A percentile compares a stretch with the other conserved stretches of the same genome.
These are phyloP conservation scores for Plectosphaerella plurivora DNA, from an alignment of 2,329 filamentous ascomycete species.

Conservation along the genomic window DNA sequence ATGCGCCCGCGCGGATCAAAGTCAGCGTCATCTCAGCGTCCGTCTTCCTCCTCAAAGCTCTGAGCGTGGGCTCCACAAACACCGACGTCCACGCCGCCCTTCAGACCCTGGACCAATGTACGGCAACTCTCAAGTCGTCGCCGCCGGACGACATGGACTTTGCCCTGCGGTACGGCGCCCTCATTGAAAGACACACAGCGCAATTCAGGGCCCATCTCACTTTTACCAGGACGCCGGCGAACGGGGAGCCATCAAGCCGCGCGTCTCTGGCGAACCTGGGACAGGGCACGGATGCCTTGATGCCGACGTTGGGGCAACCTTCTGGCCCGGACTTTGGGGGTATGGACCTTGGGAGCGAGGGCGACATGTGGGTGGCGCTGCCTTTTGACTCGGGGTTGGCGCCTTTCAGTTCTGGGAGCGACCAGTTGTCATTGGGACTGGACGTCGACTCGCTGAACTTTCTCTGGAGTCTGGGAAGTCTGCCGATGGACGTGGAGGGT, in stretches of 20 bases:
- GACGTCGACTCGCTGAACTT: conserved; percentile 9
- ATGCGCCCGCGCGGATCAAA: conserved; percentile 12
- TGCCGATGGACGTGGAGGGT: conserved; percentile 1
- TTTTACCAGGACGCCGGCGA: neutral
- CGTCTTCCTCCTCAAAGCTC: conserved; percentile 16
- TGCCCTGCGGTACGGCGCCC: conserved; percentile 14
- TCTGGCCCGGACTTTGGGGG: neutral
- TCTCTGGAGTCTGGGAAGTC: conserved; percentile 5
- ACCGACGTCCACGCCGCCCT: conserved; percentile 12
- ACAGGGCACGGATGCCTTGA: neutral
- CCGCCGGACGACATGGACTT: conserved; percentile 19
- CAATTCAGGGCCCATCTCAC: conserved; percentile 8
- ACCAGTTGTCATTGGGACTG: conserved; percentile 5
- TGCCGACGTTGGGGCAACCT: neutral
- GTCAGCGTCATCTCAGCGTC: conserved; percentile 16
- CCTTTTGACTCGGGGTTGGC: conserved; percentile 6
- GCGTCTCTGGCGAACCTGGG: neutral
- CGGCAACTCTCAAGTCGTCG: conserved; percentile 5
- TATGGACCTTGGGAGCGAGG: neutral
- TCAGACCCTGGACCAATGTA: conserved; percentile 12
- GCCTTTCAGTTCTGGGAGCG: conserved; percentile 1
- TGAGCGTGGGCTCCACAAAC: conserved; percentile 10
- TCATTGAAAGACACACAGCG: conserved; percentile 15
- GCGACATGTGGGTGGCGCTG: conserved; percentile 1
- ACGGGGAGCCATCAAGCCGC: neutral